Evolutionary conservation across 495 filamentous ascomycete genomes (phyloP), one percentile per base, ranked within the genome.

Genomic region (Penicillium pancosmium): DNA sequence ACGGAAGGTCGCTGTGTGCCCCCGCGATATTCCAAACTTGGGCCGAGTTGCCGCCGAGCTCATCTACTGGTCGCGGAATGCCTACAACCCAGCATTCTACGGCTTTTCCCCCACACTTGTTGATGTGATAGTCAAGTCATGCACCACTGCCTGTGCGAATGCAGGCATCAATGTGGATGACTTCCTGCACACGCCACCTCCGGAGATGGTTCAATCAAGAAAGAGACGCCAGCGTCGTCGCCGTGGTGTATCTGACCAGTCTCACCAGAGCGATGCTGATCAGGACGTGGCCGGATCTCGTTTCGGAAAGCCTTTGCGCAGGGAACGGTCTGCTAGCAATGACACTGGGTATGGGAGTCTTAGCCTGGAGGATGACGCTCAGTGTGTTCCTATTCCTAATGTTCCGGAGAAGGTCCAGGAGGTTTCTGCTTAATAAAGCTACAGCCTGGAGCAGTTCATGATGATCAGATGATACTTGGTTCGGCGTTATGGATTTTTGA

Each of bases 71-170:
- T 74, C 78, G 12, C 73, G 73, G 8, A 74, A 79, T 56, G 78
- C 78, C 7, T 80, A 79, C 60, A 80, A 78, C 52, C 78, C 78
- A 2, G 67, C 76, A 5, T 80, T 79, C 49, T 80, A 79, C 44
- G 76, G 78, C 0, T 74, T 80, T 44, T 78, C 78, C 0, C 59
- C 70, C 1, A 61, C 60, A 5, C 69, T 78, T 7, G 70, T 78
- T 4, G 68, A 76, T 6, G 61, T 75, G 0, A 70, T 80, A 21
- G 76, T 79, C 27, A 69, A 71, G 4, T 75, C 77, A 43, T 80
- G 78, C 68, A 72, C 70, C 9, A 60, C 59, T 1, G 54, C 78
- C 0, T 80, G 78, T 58, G 55, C 65, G 15, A 64, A 68, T 31
- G 71, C 72, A n/a, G 76, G 73, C 2, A 61, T 80, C n/a, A 68